A percentile compares a stretch with the other conserved stretches of the same genome.
phyloP scores from a whole-genome alignment of 2,329 filamentous ascomycete species.

The Scedosporium apiospermum region DNA sequence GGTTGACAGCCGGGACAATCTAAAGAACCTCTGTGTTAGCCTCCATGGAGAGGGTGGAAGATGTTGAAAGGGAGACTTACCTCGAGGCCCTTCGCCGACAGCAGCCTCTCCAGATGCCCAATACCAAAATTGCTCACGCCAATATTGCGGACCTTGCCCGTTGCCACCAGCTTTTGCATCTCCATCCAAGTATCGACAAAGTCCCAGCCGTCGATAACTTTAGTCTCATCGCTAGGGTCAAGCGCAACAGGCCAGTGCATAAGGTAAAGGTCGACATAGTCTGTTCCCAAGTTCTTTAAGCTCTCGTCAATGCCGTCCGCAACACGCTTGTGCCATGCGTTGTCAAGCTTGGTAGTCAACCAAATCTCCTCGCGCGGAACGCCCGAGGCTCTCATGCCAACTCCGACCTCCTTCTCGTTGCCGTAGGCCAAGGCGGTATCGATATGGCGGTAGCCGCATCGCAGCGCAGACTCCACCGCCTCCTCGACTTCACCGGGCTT shows the following conservation, averaged over 20 bases:
- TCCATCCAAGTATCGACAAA: slow-evolving; percentile 71
- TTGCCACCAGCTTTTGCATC: slow-evolving; percentile 59
- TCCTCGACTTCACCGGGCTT: slow-evolving; percentile 56
- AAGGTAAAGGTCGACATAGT: slow-evolving; percentile 62
- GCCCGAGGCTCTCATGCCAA: slow-evolving; percentile 53
- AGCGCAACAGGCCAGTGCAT: slow-evolving; percentile 64
- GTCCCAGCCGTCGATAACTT: slow-evolving; percentile 68
- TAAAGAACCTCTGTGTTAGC: slow-evolving; percentile 14
- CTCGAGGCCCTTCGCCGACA: slow-evolving; percentile 52
- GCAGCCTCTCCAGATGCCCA: slow-evolving; percentile 66
- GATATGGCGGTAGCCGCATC: slow-evolving; percentile 63
- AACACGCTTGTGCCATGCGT: slow-evolving; percentile 65
- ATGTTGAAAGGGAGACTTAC: neutral
- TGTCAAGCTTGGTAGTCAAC: slow-evolving; percentile 75
- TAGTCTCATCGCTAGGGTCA: slow-evolving; percentile 51
- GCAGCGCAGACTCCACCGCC: slow-evolving; percentile 62
- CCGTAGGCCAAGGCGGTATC: slow-evolving; percentile 70
- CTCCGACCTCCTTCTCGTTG: slow-evolving; percentile 62
- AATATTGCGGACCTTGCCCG: slow-evolving; percentile 68
- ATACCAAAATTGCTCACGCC: slow-evolving; percentile 83
- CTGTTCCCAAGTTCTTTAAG: slow-evolving; percentile 50
- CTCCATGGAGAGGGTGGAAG: neutral
- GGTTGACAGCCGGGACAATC: slow-evolving; percentile 62
- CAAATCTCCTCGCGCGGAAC: slow-evolving; percentile 58
- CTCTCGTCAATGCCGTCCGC: slow-evolving; percentile 50